Conservation (phyloP, 371 early-diverging fungal species). For the Mortierella sp. region DNA sequence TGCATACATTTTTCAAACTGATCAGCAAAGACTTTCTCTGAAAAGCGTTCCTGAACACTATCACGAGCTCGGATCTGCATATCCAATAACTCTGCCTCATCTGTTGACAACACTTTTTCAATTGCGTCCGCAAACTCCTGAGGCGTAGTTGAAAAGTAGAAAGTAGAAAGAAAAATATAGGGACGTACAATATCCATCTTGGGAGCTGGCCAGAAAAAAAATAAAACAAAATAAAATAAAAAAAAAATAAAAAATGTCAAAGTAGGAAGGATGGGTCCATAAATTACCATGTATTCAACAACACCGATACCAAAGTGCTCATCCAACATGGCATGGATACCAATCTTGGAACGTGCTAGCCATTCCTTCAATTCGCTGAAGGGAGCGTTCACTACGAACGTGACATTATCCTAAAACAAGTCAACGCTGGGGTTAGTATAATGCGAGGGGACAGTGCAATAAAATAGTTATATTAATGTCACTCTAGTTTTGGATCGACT, state of each 20-base stretch:
- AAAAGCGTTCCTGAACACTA: slow-evolving; percentile 76
- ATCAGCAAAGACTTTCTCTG: slow-evolving; percentile 74
- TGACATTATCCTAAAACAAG: slow-evolving; percentile 73
- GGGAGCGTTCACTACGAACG: slow-evolving; percentile 86
- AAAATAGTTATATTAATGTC: not conserved
- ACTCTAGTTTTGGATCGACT: not conserved
- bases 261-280: not conserved
- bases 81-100: slow-evolving; percentile 53
- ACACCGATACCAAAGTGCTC: slow-evolving; percentile 98
- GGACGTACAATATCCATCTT: slow-evolving; percentile 89
- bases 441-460: not conserved
- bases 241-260: not conserved
- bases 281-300: slow-evolving; percentile 93
- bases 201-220: slow-evolving; percentile 58
- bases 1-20: slow-evolving; percentile 51
- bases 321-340: slow-evolving; percentile 95
- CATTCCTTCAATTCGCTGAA: slow-evolving; percentile 72
- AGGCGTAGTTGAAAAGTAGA: slow-evolving; percentile 76
- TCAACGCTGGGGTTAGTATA: slow-evolving; percentile 2
- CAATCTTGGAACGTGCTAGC: slow-evolving; percentile 76
- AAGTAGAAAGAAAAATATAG: slow-evolving; percentile 61
- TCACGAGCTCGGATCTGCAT: slow-evolving; percentile 75
- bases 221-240: no score
- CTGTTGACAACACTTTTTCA: slow-evolving; percentile 62
- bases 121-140: slow-evolving; percentile 79